A percentile compares a stretch with the other conserved stretches of the same genome.
These are phyloP conservation scores for Fusarium sulawesiense DNA, from an alignment of 2,329 filamentous ascomycete genomes.

Conservation along the genomic window DNA sequence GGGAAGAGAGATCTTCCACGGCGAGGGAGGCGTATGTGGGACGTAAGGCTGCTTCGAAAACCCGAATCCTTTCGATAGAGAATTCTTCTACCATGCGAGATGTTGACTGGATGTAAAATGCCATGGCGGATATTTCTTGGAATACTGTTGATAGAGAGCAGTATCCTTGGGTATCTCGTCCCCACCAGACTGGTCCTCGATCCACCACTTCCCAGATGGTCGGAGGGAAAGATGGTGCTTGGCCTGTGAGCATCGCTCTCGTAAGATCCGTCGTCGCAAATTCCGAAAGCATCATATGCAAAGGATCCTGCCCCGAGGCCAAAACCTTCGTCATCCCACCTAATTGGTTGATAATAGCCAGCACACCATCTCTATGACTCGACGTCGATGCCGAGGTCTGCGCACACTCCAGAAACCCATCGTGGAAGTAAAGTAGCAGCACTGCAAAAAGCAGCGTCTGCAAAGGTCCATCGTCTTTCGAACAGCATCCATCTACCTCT, in stretches of 20 bases:
- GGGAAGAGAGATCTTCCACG: conserved; percentile 38
- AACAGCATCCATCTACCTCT: conserved; percentile 49
- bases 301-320: conserved; percentile 43
- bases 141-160: conserved; percentile 52
- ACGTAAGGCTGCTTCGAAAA: conserved; percentile 44
- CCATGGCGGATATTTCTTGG: conserved; percentile 47
- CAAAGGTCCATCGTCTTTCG: conserved; percentile 49
- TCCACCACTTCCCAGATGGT: conserved; percentile 55
- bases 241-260: conserved; percentile 54
- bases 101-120: conserved; percentile 45
- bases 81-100: conserved; percentile 35
- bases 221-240: conserved; percentile 52
- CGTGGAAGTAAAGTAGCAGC: conserved; percentile 56
- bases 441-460: conserved; percentile 53
- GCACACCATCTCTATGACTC: conserved; percentile 52
- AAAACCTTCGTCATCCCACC: conserved; percentile 46
- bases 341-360: conserved; percentile 51
- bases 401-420: conserved; percentile 52
- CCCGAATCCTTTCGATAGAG: conserved; percentile 46
- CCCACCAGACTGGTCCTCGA: conserved; percentile 57
- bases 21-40: conserved; percentile 45
- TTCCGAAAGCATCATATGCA: conserved; percentile 56
- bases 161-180: conserved; percentile 50
- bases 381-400: conserved; percentile 49
- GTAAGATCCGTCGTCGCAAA: conserved; percentile 59